Base-by-base conservation (phyloP, 2,329 filamentous ascomycete genomes). In the Cercospora sp. region DNA sequence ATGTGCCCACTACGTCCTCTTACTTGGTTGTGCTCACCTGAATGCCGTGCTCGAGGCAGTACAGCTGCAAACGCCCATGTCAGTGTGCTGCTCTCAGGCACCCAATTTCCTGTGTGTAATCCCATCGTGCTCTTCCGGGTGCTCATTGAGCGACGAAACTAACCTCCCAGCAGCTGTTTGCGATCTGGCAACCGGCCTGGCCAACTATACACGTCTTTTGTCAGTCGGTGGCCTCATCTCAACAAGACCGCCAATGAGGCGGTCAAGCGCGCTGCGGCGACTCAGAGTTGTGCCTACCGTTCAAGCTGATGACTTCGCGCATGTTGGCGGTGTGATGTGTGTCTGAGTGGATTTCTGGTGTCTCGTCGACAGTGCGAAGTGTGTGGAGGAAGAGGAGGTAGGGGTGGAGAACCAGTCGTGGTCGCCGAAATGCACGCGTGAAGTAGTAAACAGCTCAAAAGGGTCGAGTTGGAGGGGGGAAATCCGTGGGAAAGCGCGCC, bases 131-230 rank as follows among this genome's bases (percentile, higher is more conserved):
- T 69, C 63, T 64, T 62, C 51, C 65, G 48, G 64, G 48, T 26
- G 63, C 69, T 73, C 64, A 73, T 69, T 16, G 26, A 48, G 64
- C 59, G 71, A 58, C 68, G 69, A 78, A 79, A 87, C 92, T 87
- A 86, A 99, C 95, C 93, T 99, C 95, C 95, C 95, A 99, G 90
- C 95, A 98, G 78, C 95, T 95, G 88, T 99, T 99, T 86, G 94
- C 95, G 81, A 99, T 99, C 84, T 99, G 95, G 90, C 95, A 98
- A 91, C 95, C 95, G 82, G 95, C 95, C 89, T 99, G 95, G 85
- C 95, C 95, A 88, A 99, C 95, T 99, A 83, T 79, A 82, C 82
- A 78, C 80, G 83, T 78, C 72, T 72, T 79, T 75, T 73, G 85
- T 91, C 81, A 91, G 87, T 78, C 71, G 65, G 57, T 69, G 68